Evolutionary conservation across 805 yeast genomes (phyloP).

Genomic region (Kregervanrija pseudodelftensis): DNA sequence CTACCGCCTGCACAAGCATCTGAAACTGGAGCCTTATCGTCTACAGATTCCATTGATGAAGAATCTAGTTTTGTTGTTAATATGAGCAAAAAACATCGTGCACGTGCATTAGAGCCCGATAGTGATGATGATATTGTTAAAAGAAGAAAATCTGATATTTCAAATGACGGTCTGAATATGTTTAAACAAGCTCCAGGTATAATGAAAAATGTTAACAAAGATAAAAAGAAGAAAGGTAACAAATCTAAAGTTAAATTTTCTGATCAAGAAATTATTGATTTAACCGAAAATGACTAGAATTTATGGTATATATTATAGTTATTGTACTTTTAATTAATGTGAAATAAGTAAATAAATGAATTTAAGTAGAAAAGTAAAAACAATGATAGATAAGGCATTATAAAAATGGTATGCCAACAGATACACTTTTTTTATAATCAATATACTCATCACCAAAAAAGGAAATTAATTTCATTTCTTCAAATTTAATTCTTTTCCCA

Average conservation of each 20-base stretch:
- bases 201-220: too few species aligned
- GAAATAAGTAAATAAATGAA: too few species aligned
- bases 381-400: background rate
- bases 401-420: constrained; percentile 63
- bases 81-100: background rate
- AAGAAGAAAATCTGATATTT: constrained; percentile 11
- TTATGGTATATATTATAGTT: constrained; percentile 10
- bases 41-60: too few species aligned
- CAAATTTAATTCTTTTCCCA: constrained; percentile 54
- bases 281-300: constrained; percentile 12
- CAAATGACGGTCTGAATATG: constrained; percentile 5
- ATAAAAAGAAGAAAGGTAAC: background rate
- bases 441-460: constrained; percentile 70
- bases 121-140: too few species aligned
- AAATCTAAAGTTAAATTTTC: background rate
- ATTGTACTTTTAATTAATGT: background rate
- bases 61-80: too few species aligned
- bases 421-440: constrained; percentile 41
- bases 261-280: constrained; percentile 20
- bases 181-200: background rate
- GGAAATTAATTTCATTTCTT: constrained; percentile 54
- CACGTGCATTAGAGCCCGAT: constrained; percentile 4
- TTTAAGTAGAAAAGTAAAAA: background rate
- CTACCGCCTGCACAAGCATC: too few species aligned
- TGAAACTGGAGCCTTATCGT: too few species aligned